phyloP scores from a whole-genome alignment of 768 basidiomycete genomes.

The Pisolithus tinctorius region DNA sequence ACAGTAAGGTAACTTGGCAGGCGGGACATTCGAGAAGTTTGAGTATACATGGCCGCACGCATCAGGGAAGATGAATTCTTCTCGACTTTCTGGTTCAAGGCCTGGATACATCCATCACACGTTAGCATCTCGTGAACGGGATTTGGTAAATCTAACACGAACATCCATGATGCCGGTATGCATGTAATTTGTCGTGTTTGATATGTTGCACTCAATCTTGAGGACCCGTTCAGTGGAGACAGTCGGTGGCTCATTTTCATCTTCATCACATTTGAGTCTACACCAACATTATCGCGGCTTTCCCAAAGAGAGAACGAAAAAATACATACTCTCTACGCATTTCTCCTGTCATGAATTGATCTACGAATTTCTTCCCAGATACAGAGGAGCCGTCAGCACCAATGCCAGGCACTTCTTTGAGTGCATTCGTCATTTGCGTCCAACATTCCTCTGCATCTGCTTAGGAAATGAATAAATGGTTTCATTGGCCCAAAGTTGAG shows the following conservation, averaged over 20 bases:
- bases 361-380: slow-evolving; percentile 53
- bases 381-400: slow-evolving; percentile 25
- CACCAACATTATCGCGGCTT: slow-evolving; percentile 8
- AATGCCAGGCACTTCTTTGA: slow-evolving; percentile 61
- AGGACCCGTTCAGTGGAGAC: slow-evolving; percentile 64
- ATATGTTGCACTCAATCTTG: slow-evolving; percentile 92
- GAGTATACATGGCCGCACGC: slow-evolving; percentile 75
- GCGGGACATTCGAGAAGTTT: slow-evolving; percentile 74
- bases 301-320: not conserved
- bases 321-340: slow-evolving; percentile 57
- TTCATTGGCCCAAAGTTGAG: not conserved
- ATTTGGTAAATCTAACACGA: slow-evolving; percentile 13
- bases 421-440: slow-evolving; percentile 60
- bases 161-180: slow-evolving; percentile 78
- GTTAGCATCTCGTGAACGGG: slow-evolving; percentile 4
- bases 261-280: slow-evolving; percentile 78
- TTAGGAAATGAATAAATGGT: not conserved
- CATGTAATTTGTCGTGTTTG: slow-evolving; percentile 82
- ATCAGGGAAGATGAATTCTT: slow-evolving; percentile 78
- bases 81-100: slow-evolving; percentile 79
- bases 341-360: slow-evolving; percentile 75
- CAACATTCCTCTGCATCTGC: slow-evolving; percentile 92
- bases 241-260: slow-evolving; percentile 67
- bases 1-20: slow-evolving; percentile 82
- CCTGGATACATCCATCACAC: slow-evolving; percentile 36